phyloP scores from a whole-genome alignment of 2,329 filamentous ascomycete genomes.

The Knoxdaviesia proteae region DNA sequence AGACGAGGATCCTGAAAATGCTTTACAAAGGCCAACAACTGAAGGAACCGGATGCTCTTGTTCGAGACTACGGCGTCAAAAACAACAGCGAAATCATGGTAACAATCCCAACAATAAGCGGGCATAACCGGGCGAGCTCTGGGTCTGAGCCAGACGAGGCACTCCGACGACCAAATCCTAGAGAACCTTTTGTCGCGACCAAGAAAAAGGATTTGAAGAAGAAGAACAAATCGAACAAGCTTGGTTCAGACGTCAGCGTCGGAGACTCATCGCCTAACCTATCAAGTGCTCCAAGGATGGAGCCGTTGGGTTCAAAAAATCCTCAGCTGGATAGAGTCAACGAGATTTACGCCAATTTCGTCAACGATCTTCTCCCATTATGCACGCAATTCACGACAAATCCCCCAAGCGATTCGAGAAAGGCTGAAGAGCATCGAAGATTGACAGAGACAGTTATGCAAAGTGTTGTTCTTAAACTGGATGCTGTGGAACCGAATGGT shows the following conservation, averaged over 20 bases:
- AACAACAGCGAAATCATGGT: constrained; percentile 37
- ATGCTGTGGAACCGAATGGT: constrained; percentile 54
- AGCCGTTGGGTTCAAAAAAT: too few relatives aligned
- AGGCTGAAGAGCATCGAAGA: constrained; percentile 50
- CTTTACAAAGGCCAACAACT: constrained; percentile 54
- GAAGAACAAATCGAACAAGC: constrained; percentile 16
- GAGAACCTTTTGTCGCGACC: not conserved
- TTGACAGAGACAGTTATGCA: constrained; percentile 58
- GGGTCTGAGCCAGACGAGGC: too few relatives aligned
- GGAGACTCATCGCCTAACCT: not conserved
- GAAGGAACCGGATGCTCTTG: constrained; percentile 26
- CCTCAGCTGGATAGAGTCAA: constrained; percentile 39
- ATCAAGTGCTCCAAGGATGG: not conserved
- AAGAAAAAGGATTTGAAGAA: constrained; percentile 21
- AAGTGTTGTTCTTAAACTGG: constrained; percentile 56
- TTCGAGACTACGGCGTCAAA: constrained; percentile 40
- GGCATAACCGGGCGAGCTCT: too few relatives aligned
- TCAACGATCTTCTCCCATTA: constrained; percentile 40
- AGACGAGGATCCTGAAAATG: constrained; percentile 36
- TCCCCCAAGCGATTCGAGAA: constrained; percentile 45
- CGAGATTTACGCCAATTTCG: constrained; percentile 43
- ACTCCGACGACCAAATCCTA: too few relatives aligned
- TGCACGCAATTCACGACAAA: constrained; percentile 38
- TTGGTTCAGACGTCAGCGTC: constrained; percentile 8
- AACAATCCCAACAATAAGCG: not conserved